Evolutionary conservation across 176 grass and related monocot genomes (phyloP).

Genomic region (Oryza coarctata): DNA sequence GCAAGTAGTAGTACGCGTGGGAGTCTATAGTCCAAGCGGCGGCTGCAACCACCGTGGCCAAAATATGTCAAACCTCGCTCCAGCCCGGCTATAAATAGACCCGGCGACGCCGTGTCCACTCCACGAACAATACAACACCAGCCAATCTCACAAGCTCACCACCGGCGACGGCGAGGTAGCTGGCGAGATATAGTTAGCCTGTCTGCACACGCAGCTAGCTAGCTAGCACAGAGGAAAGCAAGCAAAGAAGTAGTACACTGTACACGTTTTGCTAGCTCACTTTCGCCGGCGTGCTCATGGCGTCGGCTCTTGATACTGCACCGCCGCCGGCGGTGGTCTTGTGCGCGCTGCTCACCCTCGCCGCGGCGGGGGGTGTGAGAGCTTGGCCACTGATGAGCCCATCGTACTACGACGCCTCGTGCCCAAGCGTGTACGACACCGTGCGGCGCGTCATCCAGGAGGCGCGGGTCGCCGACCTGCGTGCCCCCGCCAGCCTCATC

Average conservation of each 20-base stretch:
- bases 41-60: not conserved
- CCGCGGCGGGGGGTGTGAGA: constrained; percentile 11
- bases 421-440: constrained; percentile 41
- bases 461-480: constrained; percentile 38
- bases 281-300: constrained; percentile 1
- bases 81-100: constrained; percentile 9
- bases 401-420: constrained; percentile 36
- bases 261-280: too few species aligned
- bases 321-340: not conserved
- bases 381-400: constrained; percentile 35
- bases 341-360: constrained; percentile 28
- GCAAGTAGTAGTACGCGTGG: not conserved
- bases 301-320: not conserved
- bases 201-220: too few species aligned
- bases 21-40: constrained; percentile 32
- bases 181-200: not conserved
- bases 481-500: constrained; percentile 41
- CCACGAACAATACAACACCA: not conserved
- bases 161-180: not conserved
- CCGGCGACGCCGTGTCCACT: not conserved
- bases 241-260: not conserved
- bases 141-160: not conserved
- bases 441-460: constrained; percentile 47
- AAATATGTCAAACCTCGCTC: constrained; percentile 2
- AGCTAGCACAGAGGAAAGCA: not conserved